phyloP scores from a whole-genome alignment of 768 basidiomycete species.

The Lactarius sanguifluus region DNA sequence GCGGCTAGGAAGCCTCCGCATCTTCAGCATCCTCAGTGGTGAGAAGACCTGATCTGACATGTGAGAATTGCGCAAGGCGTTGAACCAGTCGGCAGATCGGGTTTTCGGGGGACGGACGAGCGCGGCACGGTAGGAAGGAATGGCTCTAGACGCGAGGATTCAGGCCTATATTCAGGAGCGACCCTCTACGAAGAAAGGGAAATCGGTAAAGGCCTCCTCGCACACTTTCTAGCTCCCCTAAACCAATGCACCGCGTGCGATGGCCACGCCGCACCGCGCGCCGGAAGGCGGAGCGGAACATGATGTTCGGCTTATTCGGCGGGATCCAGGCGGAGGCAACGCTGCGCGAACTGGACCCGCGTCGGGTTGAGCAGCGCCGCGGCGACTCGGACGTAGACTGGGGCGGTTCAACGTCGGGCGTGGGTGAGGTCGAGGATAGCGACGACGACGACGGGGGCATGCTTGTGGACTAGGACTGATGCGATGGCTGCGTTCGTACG shows the following conservation, averaged over 20 bases:
- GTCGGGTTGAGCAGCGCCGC: conserved; percentile 51
- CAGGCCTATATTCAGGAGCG: no score
- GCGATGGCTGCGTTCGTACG: conserved; percentile 56
- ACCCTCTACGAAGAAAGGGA: conserved; percentile 39
- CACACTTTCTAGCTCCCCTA: no score
- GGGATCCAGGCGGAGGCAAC: conserved; percentile 55
- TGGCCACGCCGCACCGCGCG: no score
- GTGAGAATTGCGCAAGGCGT: conserved; percentile 24
- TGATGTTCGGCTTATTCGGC: conserved; percentile 49
- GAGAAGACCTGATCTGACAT: conserved; percentile 26
- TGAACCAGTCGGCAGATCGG: conserved; percentile 31
- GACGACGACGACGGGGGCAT: conserved; percentile 38
- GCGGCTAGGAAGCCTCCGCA: background rate
- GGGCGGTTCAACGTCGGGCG: conserved; percentile 49
- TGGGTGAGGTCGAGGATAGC: conserved; percentile 20
- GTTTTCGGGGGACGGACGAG: conserved; percentile 33
- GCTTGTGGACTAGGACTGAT: conserved; percentile 49
- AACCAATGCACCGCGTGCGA: no score
- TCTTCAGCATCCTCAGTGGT: background rate
- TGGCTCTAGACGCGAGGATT: conserved; percentile 33
- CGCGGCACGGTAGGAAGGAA: background rate
- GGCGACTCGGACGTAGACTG: conserved; percentile 71
- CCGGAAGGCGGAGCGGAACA: conserved; percentile 32
- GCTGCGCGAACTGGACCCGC: conserved; percentile 43
- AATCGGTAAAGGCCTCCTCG: background rate